These are phyloP conservation scores for Nepenthes mirabilis DNA, from an alignment of 148 eudicot genomes.

Conservation along the genomic window DNA sequence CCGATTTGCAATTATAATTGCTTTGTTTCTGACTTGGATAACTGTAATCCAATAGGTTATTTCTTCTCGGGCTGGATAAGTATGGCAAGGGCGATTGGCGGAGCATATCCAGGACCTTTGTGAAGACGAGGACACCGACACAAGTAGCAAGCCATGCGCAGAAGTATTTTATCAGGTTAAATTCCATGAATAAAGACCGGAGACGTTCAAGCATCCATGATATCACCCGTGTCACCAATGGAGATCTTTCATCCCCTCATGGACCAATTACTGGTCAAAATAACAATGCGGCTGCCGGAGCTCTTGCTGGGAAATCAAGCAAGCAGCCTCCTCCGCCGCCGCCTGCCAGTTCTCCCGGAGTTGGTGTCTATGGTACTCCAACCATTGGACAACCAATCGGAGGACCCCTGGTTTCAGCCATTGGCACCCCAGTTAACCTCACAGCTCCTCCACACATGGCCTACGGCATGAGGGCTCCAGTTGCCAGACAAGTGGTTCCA, in stretches of 20 bases:
- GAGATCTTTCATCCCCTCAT: background rate
- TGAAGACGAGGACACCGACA: conserved; percentile 8
- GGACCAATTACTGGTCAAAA: background rate
- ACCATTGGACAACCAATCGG: background rate
- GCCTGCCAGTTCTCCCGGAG: background rate
- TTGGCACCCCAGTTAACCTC: background rate
- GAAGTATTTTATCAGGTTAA: conserved; percentile 11
- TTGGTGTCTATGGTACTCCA: background rate
- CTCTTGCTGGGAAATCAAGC: background rate
- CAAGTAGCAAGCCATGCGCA: conserved; percentile 34
- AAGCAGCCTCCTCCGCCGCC: background rate
- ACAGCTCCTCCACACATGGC: background rate
- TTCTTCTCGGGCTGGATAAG: conserved; percentile 14
- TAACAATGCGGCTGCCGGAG: background rate
- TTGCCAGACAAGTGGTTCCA: background rate
- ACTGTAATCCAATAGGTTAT: conserved; percentile 6
- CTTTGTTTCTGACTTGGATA: background rate
- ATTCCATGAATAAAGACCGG: background rate
- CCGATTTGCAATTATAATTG: background rate
- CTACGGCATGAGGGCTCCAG: background rate
- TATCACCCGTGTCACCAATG: background rate
- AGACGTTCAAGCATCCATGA: background rate
- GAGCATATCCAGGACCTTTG: conserved; percentile 17
- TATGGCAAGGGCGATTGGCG: conserved; percentile 36
- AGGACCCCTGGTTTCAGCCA: background rate